Evolutionary conservation across 2,329 filamentous ascomycete species (phyloP).

Genomic region (Cordyceps sp.): DNA sequence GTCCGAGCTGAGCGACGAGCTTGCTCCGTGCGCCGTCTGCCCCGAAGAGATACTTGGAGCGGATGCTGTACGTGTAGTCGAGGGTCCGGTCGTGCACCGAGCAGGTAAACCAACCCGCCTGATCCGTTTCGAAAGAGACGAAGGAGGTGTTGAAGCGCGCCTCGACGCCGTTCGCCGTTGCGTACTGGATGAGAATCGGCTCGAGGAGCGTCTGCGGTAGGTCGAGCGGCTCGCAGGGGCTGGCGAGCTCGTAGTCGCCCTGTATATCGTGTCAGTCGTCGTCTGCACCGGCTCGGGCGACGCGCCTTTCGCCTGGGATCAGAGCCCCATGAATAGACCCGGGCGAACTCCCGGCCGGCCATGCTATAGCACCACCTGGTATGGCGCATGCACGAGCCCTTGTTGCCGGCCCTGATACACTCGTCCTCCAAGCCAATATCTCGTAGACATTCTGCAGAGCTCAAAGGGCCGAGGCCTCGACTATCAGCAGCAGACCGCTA

Average conservation of each 20-base stretch:
- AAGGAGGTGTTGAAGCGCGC: conserved; percentile 19
- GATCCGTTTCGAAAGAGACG: conserved; percentile 11
- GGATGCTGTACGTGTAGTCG: conserved; percentile 21
- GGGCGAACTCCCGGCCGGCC: conserved; percentile 32
- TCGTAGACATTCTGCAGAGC: conserved; percentile 27
- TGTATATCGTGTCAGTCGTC: too few species aligned
- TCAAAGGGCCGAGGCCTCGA: background rate
- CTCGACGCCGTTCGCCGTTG: conserved; percentile 17
- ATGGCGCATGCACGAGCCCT: conserved; percentile 26
- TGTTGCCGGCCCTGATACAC: conserved; percentile 17
- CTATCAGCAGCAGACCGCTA: too few species aligned
- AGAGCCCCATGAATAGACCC: conserved; percentile 33
- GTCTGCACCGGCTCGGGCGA: background rate
- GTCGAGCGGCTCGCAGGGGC: conserved; percentile 23
- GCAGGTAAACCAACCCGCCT: conserved; percentile 10
- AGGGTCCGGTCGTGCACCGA: conserved; percentile 19
- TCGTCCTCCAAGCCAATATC: conserved; percentile 31
- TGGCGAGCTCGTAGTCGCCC: conserved; percentile 24
- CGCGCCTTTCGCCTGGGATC: conserved; percentile 24
- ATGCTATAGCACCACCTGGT: conserved; percentile 35
- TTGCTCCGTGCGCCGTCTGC: conserved; percentile 29
- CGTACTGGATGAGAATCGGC: conserved; percentile 21
- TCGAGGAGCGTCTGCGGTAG: conserved; percentile 26
- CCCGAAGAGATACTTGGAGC: conserved; percentile 36
- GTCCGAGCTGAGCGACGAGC: conserved; percentile 17